Percentiles rank a stretch among this genome's conserved stretches.
phyloP scores from a whole-genome alignment of 192 early-diverging fungal genomes.

The Piromyces sp. region DNA sequence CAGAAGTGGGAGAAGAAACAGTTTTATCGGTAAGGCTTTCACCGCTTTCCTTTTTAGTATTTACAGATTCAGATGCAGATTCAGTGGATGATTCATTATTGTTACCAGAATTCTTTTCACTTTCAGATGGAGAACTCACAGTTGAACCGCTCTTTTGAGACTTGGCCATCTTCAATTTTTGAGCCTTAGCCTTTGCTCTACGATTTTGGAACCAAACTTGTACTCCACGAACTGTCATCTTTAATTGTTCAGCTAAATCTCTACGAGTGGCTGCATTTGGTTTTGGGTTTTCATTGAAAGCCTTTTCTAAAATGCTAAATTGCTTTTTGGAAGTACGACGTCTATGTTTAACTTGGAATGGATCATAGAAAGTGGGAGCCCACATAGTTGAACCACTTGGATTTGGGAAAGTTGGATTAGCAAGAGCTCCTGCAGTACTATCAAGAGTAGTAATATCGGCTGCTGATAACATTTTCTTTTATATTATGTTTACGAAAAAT shows the following conservation, averaged over 20 bases:
- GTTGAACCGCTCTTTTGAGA: neutral
- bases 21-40: neutral
- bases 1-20: neutral
- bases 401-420: neutral
- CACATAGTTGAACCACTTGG: neutral
- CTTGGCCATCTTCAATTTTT: neutral
- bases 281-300: constrained; percentile 49
- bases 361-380: constrained; percentile 49
- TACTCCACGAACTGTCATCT: constrained; percentile 56
- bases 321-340: constrained; percentile 54
- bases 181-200: constrained; percentile 49
- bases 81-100: neutral
- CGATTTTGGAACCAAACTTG: constrained; percentile 79
- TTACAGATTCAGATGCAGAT: neutral
- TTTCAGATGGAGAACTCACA: neutral
- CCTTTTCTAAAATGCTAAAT: constrained; percentile 47
- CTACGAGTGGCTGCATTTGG: constrained; percentile 45
- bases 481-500: too few species aligned
- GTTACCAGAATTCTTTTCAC: neutral
- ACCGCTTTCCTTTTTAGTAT: neutral
- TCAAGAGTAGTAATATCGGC: neutral
- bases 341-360: constrained; percentile 59
- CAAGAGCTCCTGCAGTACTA: neutral
- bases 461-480: neutral
- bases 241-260: constrained; percentile 32